Evolutionary conservation across 1,284 basidiomycete genomes (phyloP), one percentile per base, ranked within the genome.

Genomic region (Sporisorium scitamineum): DNA sequence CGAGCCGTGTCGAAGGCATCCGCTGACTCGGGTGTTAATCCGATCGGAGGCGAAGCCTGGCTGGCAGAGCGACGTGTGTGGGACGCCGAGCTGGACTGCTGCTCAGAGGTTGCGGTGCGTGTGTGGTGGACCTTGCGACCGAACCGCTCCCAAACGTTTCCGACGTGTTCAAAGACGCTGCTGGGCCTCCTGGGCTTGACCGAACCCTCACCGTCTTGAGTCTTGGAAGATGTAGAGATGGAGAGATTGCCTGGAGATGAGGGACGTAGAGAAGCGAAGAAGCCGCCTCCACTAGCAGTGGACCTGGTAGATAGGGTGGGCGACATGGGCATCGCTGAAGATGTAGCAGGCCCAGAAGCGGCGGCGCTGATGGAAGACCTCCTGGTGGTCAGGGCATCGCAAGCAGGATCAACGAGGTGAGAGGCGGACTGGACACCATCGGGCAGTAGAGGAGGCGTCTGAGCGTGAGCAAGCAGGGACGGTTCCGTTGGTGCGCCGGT

Each of bases 141-240:
- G 55, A 80, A 79, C 6, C 78, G 73, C 53, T 80, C 80, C 61
- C 74, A 77, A 9, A 82, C 72, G 32, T 69, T 79, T 45, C 79
- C 79, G 34, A 79, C 78, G n/a, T 79, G 76, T 34, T 82, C 80
- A 29, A 82, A 76, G 45, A 81, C 79, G 63, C 79, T 82, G 71
- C 80, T 79, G 9, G 79, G 76, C 20, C 75, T 54, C 22, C 74
- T 55, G 24, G 74, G 31, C 27, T 64, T 72, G 20, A 45, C 54
- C 16, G 32, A 39, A 13, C 16, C 6, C 7, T 74, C 71, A 10
- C 57, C 50, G 4, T 74, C 71, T 16, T 69, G 58, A 5, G 37
- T n/a, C 26, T 41, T 56, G 16, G 55, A 48, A 20, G 61, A 54
- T 7, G 62, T 45, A 20, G 54, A 27, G 24, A 44, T 39, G 20